Conservation (phyloP, 352 stramenopile species). For the Elongisporangium prolatum region DNA sequence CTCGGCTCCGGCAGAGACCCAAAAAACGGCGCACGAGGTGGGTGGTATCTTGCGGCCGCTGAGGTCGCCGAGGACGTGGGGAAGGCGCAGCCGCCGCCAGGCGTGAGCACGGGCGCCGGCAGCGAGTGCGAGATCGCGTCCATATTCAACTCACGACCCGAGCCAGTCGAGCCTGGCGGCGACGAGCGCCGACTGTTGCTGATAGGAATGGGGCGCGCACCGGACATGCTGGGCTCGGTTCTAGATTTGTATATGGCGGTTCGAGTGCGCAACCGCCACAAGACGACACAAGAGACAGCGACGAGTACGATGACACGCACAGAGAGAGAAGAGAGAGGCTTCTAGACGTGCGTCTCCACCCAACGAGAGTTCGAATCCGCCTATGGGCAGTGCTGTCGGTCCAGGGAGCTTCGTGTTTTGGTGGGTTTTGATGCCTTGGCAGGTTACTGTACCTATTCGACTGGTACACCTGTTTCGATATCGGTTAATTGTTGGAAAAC, state of each 20-base stretch:
- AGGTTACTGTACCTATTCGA: not conserved
- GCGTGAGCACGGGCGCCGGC: constrained; percentile 38
- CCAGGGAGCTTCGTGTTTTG: not conserved
- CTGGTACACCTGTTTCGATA: not conserved
- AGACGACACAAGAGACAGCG: not conserved
- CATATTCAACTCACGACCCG: constrained; percentile 2
- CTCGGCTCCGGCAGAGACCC: constrained; percentile 61
- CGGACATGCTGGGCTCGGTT: constrained; percentile 19
- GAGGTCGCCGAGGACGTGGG: constrained; percentile 23
- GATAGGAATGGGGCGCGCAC: constrained; percentile 51
- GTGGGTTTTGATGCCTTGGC: constrained; percentile 1
- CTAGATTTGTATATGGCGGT: not conserved
- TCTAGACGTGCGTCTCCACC: not conserved
- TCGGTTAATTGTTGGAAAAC: not conserved
- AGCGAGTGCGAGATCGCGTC: constrained; percentile 53
- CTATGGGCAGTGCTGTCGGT: not conserved
- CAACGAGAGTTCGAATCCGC: not conserved
- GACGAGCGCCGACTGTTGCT: constrained; percentile 43
- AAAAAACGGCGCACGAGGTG: constrained; percentile 46
- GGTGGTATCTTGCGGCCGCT: constrained; percentile 23
- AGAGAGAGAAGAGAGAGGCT: not conserved
- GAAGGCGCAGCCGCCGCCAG: constrained; percentile 53
- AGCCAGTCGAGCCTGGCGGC: not conserved
- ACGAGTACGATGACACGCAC: not conserved
- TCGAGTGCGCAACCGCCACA: not conserved